Evolutionary conservation across 805 yeast genomes (phyloP).

Genomic region (Huiozyma naganishii): DNA sequence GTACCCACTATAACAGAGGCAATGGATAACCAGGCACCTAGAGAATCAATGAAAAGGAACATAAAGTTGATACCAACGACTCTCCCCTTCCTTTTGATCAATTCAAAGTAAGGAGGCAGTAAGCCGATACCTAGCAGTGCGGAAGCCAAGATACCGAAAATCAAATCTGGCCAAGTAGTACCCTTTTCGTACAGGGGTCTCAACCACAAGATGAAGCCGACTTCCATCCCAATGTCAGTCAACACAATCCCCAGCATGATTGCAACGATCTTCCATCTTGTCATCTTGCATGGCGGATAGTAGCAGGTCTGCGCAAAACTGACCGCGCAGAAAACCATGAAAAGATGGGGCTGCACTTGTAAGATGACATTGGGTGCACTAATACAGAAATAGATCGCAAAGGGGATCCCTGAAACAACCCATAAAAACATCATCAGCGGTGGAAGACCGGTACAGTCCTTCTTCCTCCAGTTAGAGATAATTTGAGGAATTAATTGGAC

Average conservation of each 20-base stretch:
- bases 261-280: conserved; percentile 28
- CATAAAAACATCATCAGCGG: conserved; percentile 82
- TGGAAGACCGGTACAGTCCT: conserved; percentile 80
- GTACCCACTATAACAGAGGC: conserved; percentile 48
- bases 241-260: conserved; percentile 31
- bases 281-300: conserved; percentile 56
- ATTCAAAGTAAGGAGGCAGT: conserved; percentile 80
- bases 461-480: conserved; percentile 56
- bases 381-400: conserved; percentile 67
- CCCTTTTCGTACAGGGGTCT: conserved; percentile 43
- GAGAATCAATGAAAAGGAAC: conserved; percentile 61
- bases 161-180: conserved; percentile 60
- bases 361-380: conserved; percentile 64
- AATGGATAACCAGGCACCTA: conserved; percentile 76
- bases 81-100: conserved; percentile 65
- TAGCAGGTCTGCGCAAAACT: conserved; percentile 59
- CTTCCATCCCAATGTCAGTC: conserved; percentile 47
- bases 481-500: conserved; percentile 84
- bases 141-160: conserved; percentile 78
- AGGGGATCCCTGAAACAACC: conserved; percentile 72
- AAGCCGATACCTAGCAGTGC: conserved; percentile 65
- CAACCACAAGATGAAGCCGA: conserved; percentile 62
- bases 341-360: conserved; percentile 78
- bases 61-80: conserved; percentile 84
- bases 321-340: conserved; percentile 55